Evolutionary conservation across 345 rosid species (phyloP).

Genomic region (Camelina neglecta): DNA sequence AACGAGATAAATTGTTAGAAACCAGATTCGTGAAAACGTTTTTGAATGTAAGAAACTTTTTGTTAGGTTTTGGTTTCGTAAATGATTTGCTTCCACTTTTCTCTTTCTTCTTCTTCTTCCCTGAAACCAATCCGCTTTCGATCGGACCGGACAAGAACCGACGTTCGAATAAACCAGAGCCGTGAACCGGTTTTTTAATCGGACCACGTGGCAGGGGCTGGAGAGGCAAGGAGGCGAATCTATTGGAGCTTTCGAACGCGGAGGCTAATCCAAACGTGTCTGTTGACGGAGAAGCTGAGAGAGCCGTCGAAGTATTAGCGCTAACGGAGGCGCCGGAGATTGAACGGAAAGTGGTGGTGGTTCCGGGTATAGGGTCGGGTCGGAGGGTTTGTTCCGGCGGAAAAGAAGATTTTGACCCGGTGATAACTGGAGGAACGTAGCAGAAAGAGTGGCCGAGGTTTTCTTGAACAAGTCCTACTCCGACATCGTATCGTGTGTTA

Average conservation of each 20-base stretch:
- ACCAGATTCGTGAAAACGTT: conserved; percentile 49
- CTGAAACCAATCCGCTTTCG: conserved; percentile 51
- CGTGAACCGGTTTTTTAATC: conserved; percentile 41
- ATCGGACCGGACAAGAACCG: conserved; percentile 51
- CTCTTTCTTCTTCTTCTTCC: conserved; percentile 41
- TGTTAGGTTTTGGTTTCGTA: conserved; percentile 39
- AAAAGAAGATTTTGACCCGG: conserved; percentile 36
- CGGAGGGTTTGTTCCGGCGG: conserved; percentile 48
- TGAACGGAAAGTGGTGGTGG: conserved; percentile 62
- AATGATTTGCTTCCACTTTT: conserved; percentile 25
- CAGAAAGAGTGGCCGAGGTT: conserved; percentile 86
- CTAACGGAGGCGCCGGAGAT: conserved; percentile 97
- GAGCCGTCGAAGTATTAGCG: conserved; percentile 81
- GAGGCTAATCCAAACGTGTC: conserved; percentile 51
- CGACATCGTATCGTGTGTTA: conserved; percentile 51
- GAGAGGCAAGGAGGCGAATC: conserved; percentile 77
- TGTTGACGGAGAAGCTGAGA: conserved; percentile 59
- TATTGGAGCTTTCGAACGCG: conserved; percentile 81
- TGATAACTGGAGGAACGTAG: conserved; percentile 64
- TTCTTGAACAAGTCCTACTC: conserved; percentile 45
- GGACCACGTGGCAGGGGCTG: conserved; percentile 73
- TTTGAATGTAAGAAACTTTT: conserved; percentile 41
- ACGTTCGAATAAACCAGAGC: conserved; percentile 48
- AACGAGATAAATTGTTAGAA: conserved; percentile 46
- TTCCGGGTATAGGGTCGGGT: conserved; percentile 49